phyloP scores from a whole-genome alignment of 129 eudicot genomes.

The Kitagawia praeruptora region DNA sequence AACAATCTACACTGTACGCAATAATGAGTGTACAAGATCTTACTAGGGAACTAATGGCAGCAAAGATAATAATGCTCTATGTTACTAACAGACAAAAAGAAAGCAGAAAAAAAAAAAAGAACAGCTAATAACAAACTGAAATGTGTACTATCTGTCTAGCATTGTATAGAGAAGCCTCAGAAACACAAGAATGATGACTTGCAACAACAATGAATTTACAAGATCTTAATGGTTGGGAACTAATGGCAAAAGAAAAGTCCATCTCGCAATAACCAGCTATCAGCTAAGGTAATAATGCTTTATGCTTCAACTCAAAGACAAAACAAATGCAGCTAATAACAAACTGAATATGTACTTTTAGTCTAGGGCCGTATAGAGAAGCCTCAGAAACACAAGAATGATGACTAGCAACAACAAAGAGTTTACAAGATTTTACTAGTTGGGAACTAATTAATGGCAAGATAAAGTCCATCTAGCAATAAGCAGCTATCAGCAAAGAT shows the following conservation, averaged over 20 bases:
- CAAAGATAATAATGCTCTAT: not conserved
- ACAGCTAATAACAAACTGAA: not conserved
- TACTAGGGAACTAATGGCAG: not conserved
- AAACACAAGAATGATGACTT: conserved; percentile 21
- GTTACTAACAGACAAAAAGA: not conserved
- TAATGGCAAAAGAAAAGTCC: not conserved
- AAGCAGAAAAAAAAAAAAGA: not conserved
- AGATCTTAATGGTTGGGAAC: not conserved
- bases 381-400: conserved; percentile 8
- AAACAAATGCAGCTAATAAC: not conserved
- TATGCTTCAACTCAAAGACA: conserved; percentile 2
- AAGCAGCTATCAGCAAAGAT: not conserved
- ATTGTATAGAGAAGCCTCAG: not conserved
- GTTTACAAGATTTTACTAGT: not conserved
- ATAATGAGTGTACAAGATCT: not conserved
- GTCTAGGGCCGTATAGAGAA: not conserved
- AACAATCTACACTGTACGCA: not conserved
- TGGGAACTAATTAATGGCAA: not conserved
- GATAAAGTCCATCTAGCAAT: not conserved
- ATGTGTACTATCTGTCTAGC: not conserved
- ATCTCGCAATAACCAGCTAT: not conserved
- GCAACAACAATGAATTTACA: conserved; percentile 38
- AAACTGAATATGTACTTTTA: not conserved
- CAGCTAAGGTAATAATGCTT: not conserved
- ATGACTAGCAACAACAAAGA: conserved; percentile 50